Base-by-base conservation (phyloP, 306 rosid species). In the Begonia masoniana region DNA sequence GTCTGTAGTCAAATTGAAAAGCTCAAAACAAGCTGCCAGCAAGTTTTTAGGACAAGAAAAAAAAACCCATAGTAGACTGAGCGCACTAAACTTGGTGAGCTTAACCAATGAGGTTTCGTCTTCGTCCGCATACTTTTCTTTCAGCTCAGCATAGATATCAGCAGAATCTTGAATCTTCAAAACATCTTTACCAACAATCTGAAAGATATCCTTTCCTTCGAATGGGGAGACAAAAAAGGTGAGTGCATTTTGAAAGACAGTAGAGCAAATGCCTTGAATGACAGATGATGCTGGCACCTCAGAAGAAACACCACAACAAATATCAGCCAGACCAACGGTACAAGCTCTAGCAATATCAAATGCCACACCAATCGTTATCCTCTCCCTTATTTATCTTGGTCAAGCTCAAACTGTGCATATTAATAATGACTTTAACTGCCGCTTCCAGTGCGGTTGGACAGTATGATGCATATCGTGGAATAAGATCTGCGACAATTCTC, bases 381-480 rank as follows among this genome's bases (percentile, higher is more conserved):
- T 78, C 96, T 64, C 87, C 92, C 61, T 74, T 73, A 17, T 9
- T 75, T 56, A 86, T 70, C 73, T 69, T 39, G 36, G 75, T 72
- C 63, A 77, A 57, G 79, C 82, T 76, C 77, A 79, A 72, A 72
- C 75, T 73, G 63, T 78, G 83, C 85, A 91, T 91, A 61, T 79
- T 73, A 65, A 86, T 72, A 52, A 85, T 67, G 67, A 82, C 92
- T 76, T 81, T 78, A 17, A 78, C 70, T 2, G 96, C 96, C 50
- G 86, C 84, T 73, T 85, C 96, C 62, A 85, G 88, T 62, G 94
- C 91, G 53, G 91, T 76, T 58, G 94, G 96, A 62, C 87, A 83
- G 61, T 78, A 76, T 46, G 81, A 67, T 58, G 97, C 94, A 66
- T 78, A 91, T 60, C 79, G 82, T 62, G 96, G 97, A 78, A 91